A percentile compares a stretch with the other conserved stretches of the same genome.
Conservation (phyloP, 345 rosid genomes). For the Mangifera indica region DNA sequence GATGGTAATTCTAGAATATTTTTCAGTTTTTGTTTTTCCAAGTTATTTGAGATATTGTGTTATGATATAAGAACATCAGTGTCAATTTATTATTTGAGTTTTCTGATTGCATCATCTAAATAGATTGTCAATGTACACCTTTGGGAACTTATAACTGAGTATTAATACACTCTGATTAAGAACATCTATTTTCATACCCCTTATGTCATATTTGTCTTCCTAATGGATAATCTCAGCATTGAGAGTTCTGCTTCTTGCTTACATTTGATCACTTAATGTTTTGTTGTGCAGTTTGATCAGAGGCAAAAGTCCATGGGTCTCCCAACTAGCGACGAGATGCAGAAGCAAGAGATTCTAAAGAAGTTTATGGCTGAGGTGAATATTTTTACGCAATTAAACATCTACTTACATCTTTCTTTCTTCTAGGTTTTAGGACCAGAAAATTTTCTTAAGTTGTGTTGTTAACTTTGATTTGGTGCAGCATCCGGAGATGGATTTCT, state of each 20-base stretch:
- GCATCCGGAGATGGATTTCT: conserved; percentile 99
- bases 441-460: not conserved
- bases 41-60: not conserved
- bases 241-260: not conserved
- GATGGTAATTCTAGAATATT: conserved; percentile 56
- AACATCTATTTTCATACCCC: not conserved
- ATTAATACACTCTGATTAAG: too few species aligned
- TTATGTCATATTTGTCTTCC: not conserved
- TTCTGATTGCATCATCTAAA: not conserved
- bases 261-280: not conserved
- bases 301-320: conserved; percentile 94
- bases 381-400: not conserved
- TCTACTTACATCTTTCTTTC: too few species aligned
- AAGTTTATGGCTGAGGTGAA: conserved; percentile 83
- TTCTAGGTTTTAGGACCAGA: too few species aligned
- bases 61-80: not conserved
- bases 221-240: not conserved
- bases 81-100: not conserved
- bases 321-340: conserved; percentile 83
- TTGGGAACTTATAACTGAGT: not conserved
- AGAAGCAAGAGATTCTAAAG: conserved; percentile 80
- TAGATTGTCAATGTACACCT: not conserved
- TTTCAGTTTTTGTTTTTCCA: not conserved
- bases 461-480: conserved; percentile 29
- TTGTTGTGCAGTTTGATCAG: conserved; percentile 67